These are phyloP conservation scores for Aspergillus uvarum DNA, from an alignment of 2,329 filamentous ascomycete genomes.

Conservation along the genomic window DNA sequence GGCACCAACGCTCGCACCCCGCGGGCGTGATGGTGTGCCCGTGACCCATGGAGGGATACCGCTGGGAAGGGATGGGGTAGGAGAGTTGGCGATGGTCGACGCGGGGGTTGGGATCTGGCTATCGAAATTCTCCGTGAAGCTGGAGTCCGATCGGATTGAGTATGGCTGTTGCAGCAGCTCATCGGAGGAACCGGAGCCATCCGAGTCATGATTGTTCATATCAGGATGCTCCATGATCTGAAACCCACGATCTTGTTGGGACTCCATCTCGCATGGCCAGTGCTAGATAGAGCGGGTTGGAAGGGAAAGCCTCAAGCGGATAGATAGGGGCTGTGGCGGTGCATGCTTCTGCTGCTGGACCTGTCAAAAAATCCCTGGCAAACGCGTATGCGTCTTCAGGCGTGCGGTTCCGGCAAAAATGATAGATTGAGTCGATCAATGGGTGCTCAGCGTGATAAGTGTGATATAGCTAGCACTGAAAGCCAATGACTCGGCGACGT, in stretches of 20 bases:
- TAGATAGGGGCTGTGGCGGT: constrained; percentile 33
- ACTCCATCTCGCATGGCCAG: constrained; percentile 21
- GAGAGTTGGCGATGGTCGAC: constrained; percentile 36
- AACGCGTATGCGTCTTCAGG: neutral
- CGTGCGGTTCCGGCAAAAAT: neutral
- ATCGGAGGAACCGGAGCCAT: constrained; percentile 44
- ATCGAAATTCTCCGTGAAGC: constrained; percentile 34
- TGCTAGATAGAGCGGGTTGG: constrained; percentile 19
- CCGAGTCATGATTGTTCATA: constrained; percentile 41
- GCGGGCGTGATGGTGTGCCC: constrained; percentile 39
- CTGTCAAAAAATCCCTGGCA: neutral
- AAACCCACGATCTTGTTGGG: constrained; percentile 21
- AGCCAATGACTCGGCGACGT: neutral
- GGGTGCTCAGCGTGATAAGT: neutral
- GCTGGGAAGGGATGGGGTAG: constrained; percentile 27
- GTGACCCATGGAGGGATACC: constrained; percentile 38
- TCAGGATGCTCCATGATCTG: constrained; percentile 47
- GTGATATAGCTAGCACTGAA: neutral
- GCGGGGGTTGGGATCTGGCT: constrained; percentile 30
- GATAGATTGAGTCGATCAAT: neutral
- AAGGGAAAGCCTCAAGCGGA: constrained; percentile 15
- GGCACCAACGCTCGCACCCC: constrained; percentile 44
- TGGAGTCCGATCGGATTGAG: constrained; percentile 32
- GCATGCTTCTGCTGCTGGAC: constrained; percentile 13
- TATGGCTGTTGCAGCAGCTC: constrained; percentile 40